Conservation (phyloP, 768 basidiomycete genomes). For the Tulasnella sp. region DNA sequence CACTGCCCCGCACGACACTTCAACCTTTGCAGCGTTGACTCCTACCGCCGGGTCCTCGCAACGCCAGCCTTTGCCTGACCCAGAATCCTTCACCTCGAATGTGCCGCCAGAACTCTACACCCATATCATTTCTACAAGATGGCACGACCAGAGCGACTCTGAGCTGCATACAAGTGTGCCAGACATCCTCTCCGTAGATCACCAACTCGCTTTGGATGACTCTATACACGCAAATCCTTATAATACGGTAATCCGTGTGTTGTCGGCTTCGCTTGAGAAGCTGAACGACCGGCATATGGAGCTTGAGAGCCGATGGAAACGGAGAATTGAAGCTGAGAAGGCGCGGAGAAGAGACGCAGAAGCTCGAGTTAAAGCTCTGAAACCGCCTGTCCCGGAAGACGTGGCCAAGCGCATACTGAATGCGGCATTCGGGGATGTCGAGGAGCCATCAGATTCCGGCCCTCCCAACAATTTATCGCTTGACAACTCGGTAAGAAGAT, state of each 20-base stretch:
- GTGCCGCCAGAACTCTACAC: neutral
- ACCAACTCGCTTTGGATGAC: neutral
- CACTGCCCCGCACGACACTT: neutral
- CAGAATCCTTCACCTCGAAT: neutral
- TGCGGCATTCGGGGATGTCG: conserved; percentile 41
- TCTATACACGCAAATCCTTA: conserved; percentile 35
- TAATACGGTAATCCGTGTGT: conserved; percentile 55
- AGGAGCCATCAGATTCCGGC: conserved; percentile 13
- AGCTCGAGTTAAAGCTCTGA: neutral
- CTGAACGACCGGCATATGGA: conserved; percentile 48
- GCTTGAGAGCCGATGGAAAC: conserved; percentile 49
- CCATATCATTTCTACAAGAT: conserved; percentile 55
- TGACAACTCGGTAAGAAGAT: neutral
- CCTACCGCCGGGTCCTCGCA: neutral
- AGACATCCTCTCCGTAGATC: conserved; percentile 8
- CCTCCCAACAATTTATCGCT: neutral
- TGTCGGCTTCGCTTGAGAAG: conserved; percentile 59
- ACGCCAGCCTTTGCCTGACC: neutral
- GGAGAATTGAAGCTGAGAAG: conserved; percentile 55
- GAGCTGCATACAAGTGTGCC: conserved; percentile 42
- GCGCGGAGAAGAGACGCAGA: conserved; percentile 29
- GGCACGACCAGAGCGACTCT: conserved; percentile 74
- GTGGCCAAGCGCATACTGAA: neutral
- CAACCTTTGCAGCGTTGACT: neutral
- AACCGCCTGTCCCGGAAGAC: conserved; percentile 5